These are phyloP conservation scores for Phoenix roebelenii DNA, from an alignment of 176 grass and related monocot species.

Conservation along the genomic window DNA sequence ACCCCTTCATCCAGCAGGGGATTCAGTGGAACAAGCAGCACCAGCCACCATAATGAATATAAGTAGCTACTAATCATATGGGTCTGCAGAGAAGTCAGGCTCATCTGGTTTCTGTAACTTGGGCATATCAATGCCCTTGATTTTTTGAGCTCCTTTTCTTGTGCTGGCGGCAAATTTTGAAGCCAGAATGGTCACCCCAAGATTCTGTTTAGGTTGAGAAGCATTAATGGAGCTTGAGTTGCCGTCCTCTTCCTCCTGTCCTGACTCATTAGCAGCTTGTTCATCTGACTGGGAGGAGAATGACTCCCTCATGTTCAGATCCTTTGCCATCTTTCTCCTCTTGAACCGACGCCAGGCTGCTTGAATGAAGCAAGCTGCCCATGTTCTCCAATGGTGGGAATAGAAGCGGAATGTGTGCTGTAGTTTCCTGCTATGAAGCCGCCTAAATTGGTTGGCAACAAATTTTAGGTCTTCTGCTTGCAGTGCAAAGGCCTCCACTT, in stretches of 20 bases:
- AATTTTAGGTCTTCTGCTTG: constrained; percentile 89
- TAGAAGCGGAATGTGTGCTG: constrained; percentile 81
- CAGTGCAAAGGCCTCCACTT: constrained; percentile 83
- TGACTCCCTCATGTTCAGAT: constrained; percentile 74
- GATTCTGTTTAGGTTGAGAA: constrained; percentile 24
- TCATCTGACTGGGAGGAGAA: constrained; percentile 41
- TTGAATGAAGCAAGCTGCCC: constrained; percentile 92
- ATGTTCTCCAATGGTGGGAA: constrained; percentile 81
- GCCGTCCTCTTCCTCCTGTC: constrained; percentile 28
- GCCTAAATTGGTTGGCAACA: constrained; percentile 88
- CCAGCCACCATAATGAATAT: neutral
- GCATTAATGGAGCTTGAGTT: neutral
- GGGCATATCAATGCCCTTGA: constrained; percentile 33
- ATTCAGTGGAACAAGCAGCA: constrained; percentile 8
- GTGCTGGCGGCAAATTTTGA: constrained; percentile 23
- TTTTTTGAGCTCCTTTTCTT: constrained; percentile 56
- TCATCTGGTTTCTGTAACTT: constrained; percentile 79
- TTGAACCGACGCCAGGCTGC: constrained; percentile 76
- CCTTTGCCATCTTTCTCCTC: constrained; percentile 60
- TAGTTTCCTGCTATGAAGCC: constrained; percentile 82
- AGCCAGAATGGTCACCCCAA: constrained; percentile 53
- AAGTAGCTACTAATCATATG: constrained; percentile 28
- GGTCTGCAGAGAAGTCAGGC: constrained; percentile 79
- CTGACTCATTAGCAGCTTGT: constrained; percentile 27
- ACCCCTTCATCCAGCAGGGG: neutral